Percentiles rank a stretch among this genome's conserved stretches.
phyloP scores from a whole-genome alignment of 2,329 filamentous ascomycete species.

The Dothideomycetes sp. region DNA sequence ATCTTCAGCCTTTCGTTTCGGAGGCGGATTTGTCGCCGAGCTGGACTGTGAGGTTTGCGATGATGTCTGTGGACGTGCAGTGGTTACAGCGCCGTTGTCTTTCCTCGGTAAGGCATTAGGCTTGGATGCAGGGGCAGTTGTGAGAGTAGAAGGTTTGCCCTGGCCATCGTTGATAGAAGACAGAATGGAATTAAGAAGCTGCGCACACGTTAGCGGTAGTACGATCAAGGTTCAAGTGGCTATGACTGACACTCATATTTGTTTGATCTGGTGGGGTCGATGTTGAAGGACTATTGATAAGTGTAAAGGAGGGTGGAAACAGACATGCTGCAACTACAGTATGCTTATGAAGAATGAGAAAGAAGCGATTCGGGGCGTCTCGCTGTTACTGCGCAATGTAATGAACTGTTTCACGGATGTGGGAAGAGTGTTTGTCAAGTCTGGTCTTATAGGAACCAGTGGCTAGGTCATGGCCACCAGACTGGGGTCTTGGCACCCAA shows the following conservation, averaged over 20 bases:
- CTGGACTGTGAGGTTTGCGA: constrained; percentile 15
- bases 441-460: no score
- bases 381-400: no score
- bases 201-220: not conserved
- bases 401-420: no score
- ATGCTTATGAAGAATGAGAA: no score
- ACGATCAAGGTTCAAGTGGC: not conserved
- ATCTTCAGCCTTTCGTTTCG: constrained; percentile 26
- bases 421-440: no score
- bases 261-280: no score
- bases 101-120: constrained; percentile 11
- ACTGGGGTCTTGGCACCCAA: no score
- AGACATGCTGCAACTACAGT: no score
- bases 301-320: no score
- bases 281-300: no score
- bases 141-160: constrained; percentile 6
- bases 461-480: no score
- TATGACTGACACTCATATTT: not conserved
- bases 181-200: constrained; percentile 42
- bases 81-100: constrained; percentile 2
- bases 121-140: constrained; percentile 8
- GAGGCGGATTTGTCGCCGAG: constrained; percentile 15
- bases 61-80: constrained; percentile 2
- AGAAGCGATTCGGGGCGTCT: no score
- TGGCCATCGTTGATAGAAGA: constrained; percentile 35